Evolutionary conservation across 73 alveolate species (phyloP).

Genomic region (Uronychia binucleata): DNA sequence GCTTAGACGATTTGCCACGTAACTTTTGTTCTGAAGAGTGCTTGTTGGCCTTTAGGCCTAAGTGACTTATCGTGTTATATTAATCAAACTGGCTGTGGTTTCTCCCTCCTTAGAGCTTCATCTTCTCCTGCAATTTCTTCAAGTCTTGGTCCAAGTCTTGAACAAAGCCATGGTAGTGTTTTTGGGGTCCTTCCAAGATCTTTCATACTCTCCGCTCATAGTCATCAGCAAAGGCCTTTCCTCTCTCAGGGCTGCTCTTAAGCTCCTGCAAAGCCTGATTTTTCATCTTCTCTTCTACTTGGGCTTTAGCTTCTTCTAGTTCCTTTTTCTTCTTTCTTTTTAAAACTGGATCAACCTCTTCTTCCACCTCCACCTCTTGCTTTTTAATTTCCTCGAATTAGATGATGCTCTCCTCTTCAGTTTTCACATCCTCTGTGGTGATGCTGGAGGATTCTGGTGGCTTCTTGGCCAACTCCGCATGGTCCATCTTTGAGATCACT

Average conservation of each 20-base stretch:
- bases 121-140: background rate
- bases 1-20: background rate
- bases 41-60: background rate
- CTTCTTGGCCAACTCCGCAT: background rate
- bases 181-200: conserved; percentile 52
- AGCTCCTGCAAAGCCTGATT: background rate
- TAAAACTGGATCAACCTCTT: background rate
- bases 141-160: conserved; percentile 37
- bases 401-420: background rate
- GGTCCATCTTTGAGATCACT: conserved; percentile 62
- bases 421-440: too few species aligned
- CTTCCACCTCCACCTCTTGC: background rate
- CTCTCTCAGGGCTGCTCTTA: background rate
- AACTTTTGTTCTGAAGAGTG: background rate
- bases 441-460: too few species aligned
- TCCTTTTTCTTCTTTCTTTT: background rate
- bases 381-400: background rate
- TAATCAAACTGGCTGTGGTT: background rate
- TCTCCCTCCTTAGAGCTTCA: background rate
- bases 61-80: background rate
- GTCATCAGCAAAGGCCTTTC: conserved; percentile 23
- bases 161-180: conserved; percentile 51
- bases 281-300: background rate
- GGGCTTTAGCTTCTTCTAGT: background rate
- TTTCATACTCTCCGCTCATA: conserved; percentile 33